Evolutionary conservation across 108 stramenopile species (phyloP), one percentile per base, ranked within the genome.

Genomic region (Licmophora abbreviata): DNA sequence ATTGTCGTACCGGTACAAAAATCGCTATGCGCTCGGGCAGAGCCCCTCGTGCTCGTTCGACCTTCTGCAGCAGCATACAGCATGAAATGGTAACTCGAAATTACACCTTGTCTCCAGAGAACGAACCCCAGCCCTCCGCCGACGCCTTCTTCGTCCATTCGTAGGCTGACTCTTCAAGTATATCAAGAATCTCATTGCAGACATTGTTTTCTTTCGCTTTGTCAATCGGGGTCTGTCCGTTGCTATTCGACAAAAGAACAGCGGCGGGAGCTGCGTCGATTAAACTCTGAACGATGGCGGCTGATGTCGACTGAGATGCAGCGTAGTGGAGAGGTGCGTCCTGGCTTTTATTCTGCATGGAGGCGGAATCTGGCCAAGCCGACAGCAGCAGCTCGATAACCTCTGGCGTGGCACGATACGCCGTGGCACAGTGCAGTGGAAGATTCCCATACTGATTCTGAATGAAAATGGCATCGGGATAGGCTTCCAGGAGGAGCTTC

Each of bases 391-490:
- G 56, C 33, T 57, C 48, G 4, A 72, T 61, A 31, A 70, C 67
- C 1, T 70, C 77, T 17, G 46, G 7, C 6, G 66, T 44, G n/a
- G 63, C 61, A 34, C 71, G 59, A 42, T 69, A 69, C 9, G 63
- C 63, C 6, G 61, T 59, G 23, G 28, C 69, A 65, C 69, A 70
- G 35, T 71, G 70, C 23, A 76, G 44, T 8, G 75, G 75, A 30
- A 76, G 41, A 46, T 68, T 61, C 0, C 75, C 75, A 37, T 76
- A 66, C 28, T 72, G 66, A 43, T 76, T 76, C 34, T 64, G 61
- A 18, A 69, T 57, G 31, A 57, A 68, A 25, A 76, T 44, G 6
- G 70, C 66, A 12, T 58, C 54, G 11, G 70, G 70, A 40, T 64
- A 60, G 27, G 48, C 38, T 6, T 52, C 40, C 24, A 61, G 7